Percentiles rank a stretch among this genome's conserved stretches.
Evolutionary conservation across 208 protist species (phyloP).

Genomic region (Trypanosoma grayi): DNA sequence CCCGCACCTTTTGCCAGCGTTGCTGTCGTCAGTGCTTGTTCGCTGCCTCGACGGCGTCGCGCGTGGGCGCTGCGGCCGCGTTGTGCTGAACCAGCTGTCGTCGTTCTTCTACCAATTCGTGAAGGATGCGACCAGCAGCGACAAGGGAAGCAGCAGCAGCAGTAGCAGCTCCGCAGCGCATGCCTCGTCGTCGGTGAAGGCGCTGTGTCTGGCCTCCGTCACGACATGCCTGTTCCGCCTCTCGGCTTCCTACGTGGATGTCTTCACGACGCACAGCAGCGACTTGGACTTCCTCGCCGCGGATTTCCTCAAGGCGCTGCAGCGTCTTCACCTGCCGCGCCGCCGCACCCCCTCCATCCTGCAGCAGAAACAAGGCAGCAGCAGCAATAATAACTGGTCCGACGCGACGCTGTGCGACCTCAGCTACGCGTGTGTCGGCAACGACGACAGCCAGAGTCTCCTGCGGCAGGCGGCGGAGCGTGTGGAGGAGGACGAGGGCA

Average conservation of each 20-base stretch:
- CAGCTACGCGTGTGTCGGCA: conserved; percentile 67
- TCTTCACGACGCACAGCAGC: conserved; percentile 74
- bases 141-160: conserved; percentile 11
- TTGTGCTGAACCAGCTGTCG: conserved; percentile 56
- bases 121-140: conserved; percentile 26
- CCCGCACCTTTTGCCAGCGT: conserved; percentile 39
- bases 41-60: conserved; percentile 48
- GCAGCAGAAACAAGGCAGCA: background rate
- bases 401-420: conserved; percentile 67
- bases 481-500: conserved; percentile 61
- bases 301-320: conserved; percentile 59
- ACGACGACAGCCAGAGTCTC: conserved; percentile 64
- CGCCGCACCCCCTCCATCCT: conserved; percentile 27
- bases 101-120: conserved; percentile 56
- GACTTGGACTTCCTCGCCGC: conserved; percentile 73
- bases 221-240: conserved; percentile 59
- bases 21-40: conserved; percentile 47
- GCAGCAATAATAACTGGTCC: conserved; percentile 21
- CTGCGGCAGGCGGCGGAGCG: conserved; percentile 72
- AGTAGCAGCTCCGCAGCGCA: background rate
- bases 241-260: conserved; percentile 44
- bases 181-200: conserved; percentile 21
- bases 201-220: conserved; percentile 50
- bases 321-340: conserved; percentile 47
- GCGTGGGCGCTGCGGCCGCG: conserved; percentile 16